phyloP scores from a whole-genome alignment of 352 stramenopile species.

The Globisporangium nagaii region DNA sequence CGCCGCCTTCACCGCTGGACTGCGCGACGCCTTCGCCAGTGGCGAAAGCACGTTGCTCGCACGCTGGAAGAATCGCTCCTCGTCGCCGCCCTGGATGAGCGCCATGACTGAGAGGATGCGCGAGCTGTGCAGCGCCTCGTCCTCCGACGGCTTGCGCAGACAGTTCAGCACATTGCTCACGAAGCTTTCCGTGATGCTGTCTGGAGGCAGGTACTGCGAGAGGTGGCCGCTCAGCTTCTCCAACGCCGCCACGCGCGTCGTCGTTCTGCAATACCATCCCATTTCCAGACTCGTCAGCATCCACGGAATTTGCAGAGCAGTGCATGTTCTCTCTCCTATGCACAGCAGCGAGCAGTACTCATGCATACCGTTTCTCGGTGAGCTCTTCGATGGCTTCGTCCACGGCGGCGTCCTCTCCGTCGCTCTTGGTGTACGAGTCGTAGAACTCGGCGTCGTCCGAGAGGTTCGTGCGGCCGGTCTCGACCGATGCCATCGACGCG shows the following conservation, averaged over 20 bases:
- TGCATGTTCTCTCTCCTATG: no score
- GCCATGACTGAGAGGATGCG: slow-evolving; percentile 71
- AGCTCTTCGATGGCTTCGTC: slow-evolving; percentile 76
- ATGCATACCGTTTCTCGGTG: slow-evolving; percentile 62
- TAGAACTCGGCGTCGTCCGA: slow-evolving; percentile 71
- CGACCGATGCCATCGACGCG: slow-evolving; percentile 59
- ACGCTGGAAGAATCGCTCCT: slow-evolving; percentile 76
- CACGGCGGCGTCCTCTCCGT: slow-evolving; percentile 58
- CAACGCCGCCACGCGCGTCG: slow-evolving; percentile 64
- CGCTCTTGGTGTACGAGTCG: slow-evolving; percentile 51
- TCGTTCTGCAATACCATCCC: slow-evolving; percentile 31
- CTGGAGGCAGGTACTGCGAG: slow-evolving; percentile 59
- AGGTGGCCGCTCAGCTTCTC: slow-evolving; percentile 57
- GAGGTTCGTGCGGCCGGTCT: slow-evolving; percentile 53
- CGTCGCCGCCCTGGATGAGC: slow-evolving; percentile 66
- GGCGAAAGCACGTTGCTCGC: slow-evolving; percentile 65
- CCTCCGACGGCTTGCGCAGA: slow-evolving; percentile 64
- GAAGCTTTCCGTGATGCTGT: slow-evolving; percentile 73
- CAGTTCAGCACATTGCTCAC: slow-evolving; percentile 62
- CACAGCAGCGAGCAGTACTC: not conserved
- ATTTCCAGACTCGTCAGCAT: not conserved
- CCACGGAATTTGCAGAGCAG: not conserved
- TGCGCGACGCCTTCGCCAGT: slow-evolving; percentile 61
- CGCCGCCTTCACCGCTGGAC: slow-evolving; percentile 52
- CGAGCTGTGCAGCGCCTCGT: slow-evolving; percentile 55